Conservation (phyloP, 2,329 filamentous ascomycete species). For the Cephalotrichum gorgonifer region DNA sequence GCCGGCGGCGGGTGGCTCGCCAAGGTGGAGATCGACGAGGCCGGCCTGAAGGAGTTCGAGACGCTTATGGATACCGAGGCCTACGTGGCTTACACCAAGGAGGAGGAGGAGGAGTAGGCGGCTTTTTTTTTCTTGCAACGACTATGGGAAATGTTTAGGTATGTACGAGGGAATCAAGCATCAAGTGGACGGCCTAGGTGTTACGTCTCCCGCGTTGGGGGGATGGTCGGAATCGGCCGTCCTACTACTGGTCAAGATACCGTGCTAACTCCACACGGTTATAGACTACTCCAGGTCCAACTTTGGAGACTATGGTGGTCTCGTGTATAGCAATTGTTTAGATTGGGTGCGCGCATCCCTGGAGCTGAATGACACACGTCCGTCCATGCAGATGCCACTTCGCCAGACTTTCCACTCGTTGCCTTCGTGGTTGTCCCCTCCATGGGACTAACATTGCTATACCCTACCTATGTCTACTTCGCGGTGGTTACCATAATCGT, state of each 20-base stretch:
- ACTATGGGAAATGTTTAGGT: neutral
- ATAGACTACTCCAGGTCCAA: neutral
- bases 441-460: neutral
- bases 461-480: neutral
- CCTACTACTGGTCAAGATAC: neutral
- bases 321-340: neutral
- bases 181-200: no score
- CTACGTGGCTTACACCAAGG: slow-evolving; percentile 64
- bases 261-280: neutral
- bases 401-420: neutral
- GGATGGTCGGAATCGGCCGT: neutral
- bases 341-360: neutral
- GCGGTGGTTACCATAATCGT: neutral
- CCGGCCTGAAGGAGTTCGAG: slow-evolving; percentile 57
- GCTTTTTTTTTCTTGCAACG: neutral
- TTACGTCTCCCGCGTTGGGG: no score
- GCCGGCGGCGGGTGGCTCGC: slow-evolving; percentile 83
- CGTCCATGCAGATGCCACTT: no score
- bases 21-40: slow-evolving; percentile 67
- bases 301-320: neutral
- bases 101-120: slow-evolving; percentile 12
- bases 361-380: neutral
- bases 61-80: slow-evolving; percentile 64
- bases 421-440: no score
- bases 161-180: neutral